Conservation (phyloP, 2,329 filamentous ascomycete genomes). For the Cladosporium sphaerospermum region DNA sequence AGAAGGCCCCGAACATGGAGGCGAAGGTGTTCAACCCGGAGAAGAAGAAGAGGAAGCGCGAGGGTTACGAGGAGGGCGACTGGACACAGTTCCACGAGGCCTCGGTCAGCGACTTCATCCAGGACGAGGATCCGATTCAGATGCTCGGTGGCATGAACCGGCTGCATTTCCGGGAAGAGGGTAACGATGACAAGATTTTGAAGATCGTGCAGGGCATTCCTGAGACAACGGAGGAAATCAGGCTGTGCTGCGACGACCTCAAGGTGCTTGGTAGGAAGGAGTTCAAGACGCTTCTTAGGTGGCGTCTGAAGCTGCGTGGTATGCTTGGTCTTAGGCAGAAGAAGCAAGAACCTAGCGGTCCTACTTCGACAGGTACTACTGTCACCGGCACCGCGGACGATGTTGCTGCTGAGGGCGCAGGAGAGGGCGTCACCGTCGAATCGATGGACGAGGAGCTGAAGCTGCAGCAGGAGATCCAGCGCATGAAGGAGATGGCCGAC, state of each 20-base stretch:
- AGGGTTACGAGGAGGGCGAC: constrained; percentile 95
- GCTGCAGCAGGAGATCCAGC: constrained; percentile 81
- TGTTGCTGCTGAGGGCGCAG: constrained; percentile 30
- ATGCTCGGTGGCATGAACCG: constrained; percentile 83
- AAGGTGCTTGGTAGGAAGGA: constrained; percentile 91
- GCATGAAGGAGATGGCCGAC: constrained; percentile 71
- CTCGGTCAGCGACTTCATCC: constrained; percentile 84
- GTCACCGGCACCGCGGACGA: constrained; percentile 31
- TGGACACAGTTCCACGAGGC: constrained; percentile 88
- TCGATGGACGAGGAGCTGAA: constrained; percentile 91
- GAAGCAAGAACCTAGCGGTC: constrained; percentile 48
- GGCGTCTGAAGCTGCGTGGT: constrained; percentile 83
- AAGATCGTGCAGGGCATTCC: constrained; percentile 79
- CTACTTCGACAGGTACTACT: constrained; percentile 18
- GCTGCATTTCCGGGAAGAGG: constrained; percentile 76
- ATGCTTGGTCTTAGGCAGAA: constrained; percentile 82
- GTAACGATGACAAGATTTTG: constrained; percentile 67
- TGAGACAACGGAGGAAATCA: constrained; percentile 79
- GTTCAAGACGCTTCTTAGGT: constrained; percentile 82
- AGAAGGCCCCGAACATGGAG: constrained; percentile 85
- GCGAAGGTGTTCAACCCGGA: constrained; percentile 98
- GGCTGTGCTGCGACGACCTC: constrained; percentile 71
- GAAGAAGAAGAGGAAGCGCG: constrained; percentile 92
- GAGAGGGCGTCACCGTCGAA: constrained; percentile 66
- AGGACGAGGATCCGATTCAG: constrained; percentile 86